Evolutionary conservation across 345 rosid species (phyloP), one percentile per base, ranked within the genome.

Genomic region (Corchorus olitorius): DNA sequence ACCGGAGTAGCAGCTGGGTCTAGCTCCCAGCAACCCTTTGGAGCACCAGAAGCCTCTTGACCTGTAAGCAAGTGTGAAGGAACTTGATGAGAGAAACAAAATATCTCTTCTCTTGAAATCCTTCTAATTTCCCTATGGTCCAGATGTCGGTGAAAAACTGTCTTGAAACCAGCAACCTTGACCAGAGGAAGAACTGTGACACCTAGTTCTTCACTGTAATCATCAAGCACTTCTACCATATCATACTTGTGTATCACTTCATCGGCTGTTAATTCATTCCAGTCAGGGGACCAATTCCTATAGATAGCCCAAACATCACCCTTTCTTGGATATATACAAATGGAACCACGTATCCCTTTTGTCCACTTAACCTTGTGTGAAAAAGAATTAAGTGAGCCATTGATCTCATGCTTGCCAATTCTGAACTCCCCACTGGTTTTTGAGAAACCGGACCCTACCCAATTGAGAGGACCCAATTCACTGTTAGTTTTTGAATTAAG

Each of bases 291-390:
- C 97, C 97, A 92, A 56, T 89, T 81, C 76, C 83, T 82, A 64
- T 92, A 90, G 20, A 90, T 70, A 63, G 97, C 93, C 94, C 97
- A 92, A 13, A 89, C 84, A 17, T 92, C 92, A 1, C 94, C 93
- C 69, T 75, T 86, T 65, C 84, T 83, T 3, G 97, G 97, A 80
- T 86, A 84, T 76, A 92, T 82, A 54, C 76, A 67, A 72, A 90
- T 78, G 33, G 82, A 79, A 55, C 90, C 91, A 0, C 85, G 78
- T 1, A 49, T 27, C 27, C 87, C 87, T 76, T 86, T 89, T 20
- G 81, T 41, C 81, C 79, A 84, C 50, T 70, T 79, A 49, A 92
- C 89, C 76, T 74, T 88, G 84, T 92, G 94, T 12, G 97, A 92
- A 76, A 90, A 90, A 54, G 87, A 77, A 81, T 89, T 85, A 69